phyloP scores from a whole-genome alignment of 2,329 filamentous ascomycete genomes.

The Zarea fungicola region DNA sequence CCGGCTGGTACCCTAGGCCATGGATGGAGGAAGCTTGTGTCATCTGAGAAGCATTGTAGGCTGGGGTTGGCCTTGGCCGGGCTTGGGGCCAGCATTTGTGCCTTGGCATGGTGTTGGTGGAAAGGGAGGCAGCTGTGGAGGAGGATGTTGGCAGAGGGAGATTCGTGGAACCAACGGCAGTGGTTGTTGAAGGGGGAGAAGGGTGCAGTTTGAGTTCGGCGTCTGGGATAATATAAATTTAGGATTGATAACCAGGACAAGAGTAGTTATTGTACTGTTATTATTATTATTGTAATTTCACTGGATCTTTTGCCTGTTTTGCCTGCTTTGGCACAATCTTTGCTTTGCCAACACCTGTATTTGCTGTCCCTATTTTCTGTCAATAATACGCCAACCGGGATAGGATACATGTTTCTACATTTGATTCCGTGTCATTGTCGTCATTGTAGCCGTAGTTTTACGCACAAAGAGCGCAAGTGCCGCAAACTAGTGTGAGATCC shows the following conservation, averaged over 20 bases:
- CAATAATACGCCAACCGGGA: no score
- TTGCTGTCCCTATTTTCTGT: no score
- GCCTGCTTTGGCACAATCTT: no score
- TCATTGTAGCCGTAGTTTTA: not conserved
- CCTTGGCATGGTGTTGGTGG: not conserved
- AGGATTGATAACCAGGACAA: no score
- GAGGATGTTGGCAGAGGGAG: not conserved
- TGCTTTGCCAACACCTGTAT: no score
- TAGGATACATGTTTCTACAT: no score
- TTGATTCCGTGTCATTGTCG: no score
- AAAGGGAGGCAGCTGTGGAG: not conserved
- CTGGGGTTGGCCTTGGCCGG: not conserved
- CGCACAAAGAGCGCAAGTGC: conserved; percentile 7
- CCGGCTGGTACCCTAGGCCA: no score
- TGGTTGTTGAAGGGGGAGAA: not conserved
- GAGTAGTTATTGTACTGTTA: no score
- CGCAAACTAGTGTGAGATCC: no score
- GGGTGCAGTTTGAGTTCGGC: not conserved
- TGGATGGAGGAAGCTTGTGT: not conserved
- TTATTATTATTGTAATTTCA: not conserved
- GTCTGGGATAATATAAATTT: no score
- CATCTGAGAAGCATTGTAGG: not conserved
- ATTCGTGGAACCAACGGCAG: not conserved
- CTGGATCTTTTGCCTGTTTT: no score
- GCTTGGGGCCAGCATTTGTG: not conserved